Evolutionary conservation across 2,329 filamentous ascomycete genomes (phyloP).

Genomic region (Zasmidium cellare): DNA sequence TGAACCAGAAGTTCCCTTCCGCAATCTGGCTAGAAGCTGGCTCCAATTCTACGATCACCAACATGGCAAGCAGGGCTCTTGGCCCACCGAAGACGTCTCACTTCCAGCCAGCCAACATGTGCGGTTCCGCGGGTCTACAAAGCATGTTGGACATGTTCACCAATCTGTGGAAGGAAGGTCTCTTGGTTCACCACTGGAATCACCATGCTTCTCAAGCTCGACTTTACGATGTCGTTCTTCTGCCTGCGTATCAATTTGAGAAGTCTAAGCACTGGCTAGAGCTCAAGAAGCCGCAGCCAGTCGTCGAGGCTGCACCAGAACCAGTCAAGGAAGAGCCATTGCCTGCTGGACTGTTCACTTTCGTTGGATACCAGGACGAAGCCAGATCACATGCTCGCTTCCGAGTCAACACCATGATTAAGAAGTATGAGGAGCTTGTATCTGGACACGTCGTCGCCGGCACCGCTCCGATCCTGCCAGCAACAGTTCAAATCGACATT

Average conservation of each 20-base stretch:
- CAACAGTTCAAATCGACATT: neutral
- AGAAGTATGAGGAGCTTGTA: neutral
- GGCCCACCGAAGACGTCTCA: neutral
- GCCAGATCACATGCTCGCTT: neutral
- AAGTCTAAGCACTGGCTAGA: constrained; percentile 1
- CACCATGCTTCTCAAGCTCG: neutral
- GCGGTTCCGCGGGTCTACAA: neutral
- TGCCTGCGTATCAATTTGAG: constrained; percentile 1
- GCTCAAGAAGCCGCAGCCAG: neutral
- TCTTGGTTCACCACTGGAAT: neutral
- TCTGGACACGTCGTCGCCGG: neutral
- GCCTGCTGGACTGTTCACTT: too few species aligned
- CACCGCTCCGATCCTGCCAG: neutral
- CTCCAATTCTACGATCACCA: constrained; percentile 13
- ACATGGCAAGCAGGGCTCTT: constrained; percentile 2
- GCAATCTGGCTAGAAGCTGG: constrained; percentile 16
- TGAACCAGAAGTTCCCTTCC: constrained; percentile 1
- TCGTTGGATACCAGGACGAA: neutral
- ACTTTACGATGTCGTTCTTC: neutral
- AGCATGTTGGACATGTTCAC: neutral
- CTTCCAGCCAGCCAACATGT: neutral
- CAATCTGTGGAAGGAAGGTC: neutral
- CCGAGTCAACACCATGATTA: neutral
- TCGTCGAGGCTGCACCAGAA: too few species aligned
- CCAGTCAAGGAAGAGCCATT: too few species aligned